Conservation (phyloP, 1,284 basidiomycete genomes). For the Fomitopsis betulina region DNA sequence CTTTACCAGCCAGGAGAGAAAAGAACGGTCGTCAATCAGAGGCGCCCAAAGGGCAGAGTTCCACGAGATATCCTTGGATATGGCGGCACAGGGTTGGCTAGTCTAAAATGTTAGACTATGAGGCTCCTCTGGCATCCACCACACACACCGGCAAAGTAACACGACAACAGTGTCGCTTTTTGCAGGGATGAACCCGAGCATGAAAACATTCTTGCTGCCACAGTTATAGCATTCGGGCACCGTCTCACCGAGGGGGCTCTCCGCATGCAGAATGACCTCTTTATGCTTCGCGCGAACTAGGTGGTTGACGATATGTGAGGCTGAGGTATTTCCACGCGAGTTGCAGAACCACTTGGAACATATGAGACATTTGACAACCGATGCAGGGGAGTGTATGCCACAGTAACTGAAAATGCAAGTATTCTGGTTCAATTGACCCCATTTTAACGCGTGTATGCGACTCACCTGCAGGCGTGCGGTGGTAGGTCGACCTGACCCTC, state of each 20-base stretch:
- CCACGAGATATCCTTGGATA: constrained; percentile 98
- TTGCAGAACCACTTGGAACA: constrained; percentile 99
- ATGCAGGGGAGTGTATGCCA: constrained; percentile 96
- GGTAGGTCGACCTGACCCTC: constrained; percentile 82
- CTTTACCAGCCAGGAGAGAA: constrained; percentile 98
- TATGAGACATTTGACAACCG: constrained; percentile 94
- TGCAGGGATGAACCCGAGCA: constrained; percentile 98
- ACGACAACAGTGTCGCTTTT: constrained; percentile 99
- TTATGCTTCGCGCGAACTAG: constrained; percentile 99
- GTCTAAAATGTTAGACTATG: neutral
- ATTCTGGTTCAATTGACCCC: neutral
- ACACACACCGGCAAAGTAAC: constrained; percentile 85
- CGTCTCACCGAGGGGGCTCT: constrained; percentile 94
- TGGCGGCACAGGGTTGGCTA: constrained; percentile 95
- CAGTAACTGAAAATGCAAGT: constrained; percentile 71
- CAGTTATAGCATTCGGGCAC: constrained; percentile 99
- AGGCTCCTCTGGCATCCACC: neutral
- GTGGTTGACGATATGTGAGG: constrained; percentile 99
- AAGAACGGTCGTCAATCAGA: constrained; percentile 96
- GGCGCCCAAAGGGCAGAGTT: constrained; percentile 98
- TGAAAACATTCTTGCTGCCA: constrained; percentile 99
- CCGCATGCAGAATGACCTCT: constrained; percentile 94
- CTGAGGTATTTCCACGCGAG: constrained; percentile 96
- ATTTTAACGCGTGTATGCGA: constrained; percentile 13
- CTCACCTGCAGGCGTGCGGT: constrained; percentile 91